Evolutionary conservation across 1,284 basidiomycete genomes (phyloP), one percentile per base, ranked within the genome.

Genomic region (Porodaedalea pini): DNA sequence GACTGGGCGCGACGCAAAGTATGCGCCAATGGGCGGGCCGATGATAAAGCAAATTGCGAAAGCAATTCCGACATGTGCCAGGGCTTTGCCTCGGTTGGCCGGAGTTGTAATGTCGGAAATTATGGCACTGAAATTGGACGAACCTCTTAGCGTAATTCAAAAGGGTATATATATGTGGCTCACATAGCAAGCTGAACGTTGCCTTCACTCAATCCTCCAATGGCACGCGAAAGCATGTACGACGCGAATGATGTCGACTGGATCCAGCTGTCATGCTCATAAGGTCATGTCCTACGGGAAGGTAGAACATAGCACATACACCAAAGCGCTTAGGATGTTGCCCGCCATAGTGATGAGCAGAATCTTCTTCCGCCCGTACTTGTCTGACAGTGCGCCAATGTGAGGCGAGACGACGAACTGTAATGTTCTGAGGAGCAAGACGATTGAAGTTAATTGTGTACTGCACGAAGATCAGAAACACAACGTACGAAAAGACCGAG

Each of bases 1-100:
- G 31, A 86, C 71, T n/a, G 86, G 82, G 21, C 77, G 74, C 40
- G 87, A 82, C 10, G 88, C 88, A 70, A 91, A 90, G 69, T 90
- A 90, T 6, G 88, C 90, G 43, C 88, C 88, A 60, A 91, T 88
- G 31, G 90, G 89, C 57, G 88, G 89, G 17, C 90, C 90, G 50
- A 90, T 86, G 73, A 88, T 83, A 74, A 96, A 96, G 69, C 92
- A 94, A 51, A 96, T 86, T 6, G 92, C 90, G 67, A 97, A 97
- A 1, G 94, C 94, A 54, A 96, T 91, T 15, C 94, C 94, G 48
- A 97, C 88, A 61, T 94, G 81, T 0, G 94, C 90, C n/a, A 97
- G 82, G 5, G 90, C 86, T 67, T 83, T 88, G 3, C 90, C 87
- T 23, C 93, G 85, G 48, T 86, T 88, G 13, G 79, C 78, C 2